Base-by-base conservation (phyloP, 805 yeast genomes). In the Cyberlindnera sargentensis region DNA sequence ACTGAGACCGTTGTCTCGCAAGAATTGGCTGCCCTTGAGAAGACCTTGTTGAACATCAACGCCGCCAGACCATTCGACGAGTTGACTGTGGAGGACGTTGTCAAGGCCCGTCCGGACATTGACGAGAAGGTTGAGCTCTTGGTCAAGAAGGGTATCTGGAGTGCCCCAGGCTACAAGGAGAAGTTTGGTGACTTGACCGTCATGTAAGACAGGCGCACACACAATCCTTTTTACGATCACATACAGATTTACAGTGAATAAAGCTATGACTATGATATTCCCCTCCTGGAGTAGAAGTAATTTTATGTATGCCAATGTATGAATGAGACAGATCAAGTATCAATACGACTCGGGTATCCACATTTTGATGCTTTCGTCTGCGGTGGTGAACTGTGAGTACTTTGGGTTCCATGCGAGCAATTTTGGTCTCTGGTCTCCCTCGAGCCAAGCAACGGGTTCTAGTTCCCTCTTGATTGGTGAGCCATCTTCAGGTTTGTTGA, bases 81-180 rank as follows among this genome's bases (percentile, higher is more conserved):
- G 73, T 82, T 93, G 67, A 91, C 97, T 44, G 90, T 91, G 50
- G 96, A 88, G 52, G 99, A 93, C 58, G 85, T 93, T 56, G 83
- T 83, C 61, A 80, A 80, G 75, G 98, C 97, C 53, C 86, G 93
- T 75, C 98, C 99, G 60, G 98, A 93, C 68, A 83, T 93, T 66
- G 96, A 91, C 65, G 90, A 86, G 58, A 93, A 93, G 84, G 96
- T 90, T 57, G 77, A 73, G 62, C 88, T 88, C 73, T 83, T 91
- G 93, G 89, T 93, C 61, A 80, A 83, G 78, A 83, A 90, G 77
- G 96, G 96, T 71, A 85, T 85, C 76, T 90, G 96, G 95, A 87
- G 86, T 64, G 95, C 90, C 58, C 98, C 98, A 61, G 96, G 96
- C 61, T 93, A 93, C 82, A 82, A 85, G 72, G 98, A 93, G 72